phyloP scores from a whole-genome alignment of 176 grass and related monocot genomes.

The Zea mays region DNA sequence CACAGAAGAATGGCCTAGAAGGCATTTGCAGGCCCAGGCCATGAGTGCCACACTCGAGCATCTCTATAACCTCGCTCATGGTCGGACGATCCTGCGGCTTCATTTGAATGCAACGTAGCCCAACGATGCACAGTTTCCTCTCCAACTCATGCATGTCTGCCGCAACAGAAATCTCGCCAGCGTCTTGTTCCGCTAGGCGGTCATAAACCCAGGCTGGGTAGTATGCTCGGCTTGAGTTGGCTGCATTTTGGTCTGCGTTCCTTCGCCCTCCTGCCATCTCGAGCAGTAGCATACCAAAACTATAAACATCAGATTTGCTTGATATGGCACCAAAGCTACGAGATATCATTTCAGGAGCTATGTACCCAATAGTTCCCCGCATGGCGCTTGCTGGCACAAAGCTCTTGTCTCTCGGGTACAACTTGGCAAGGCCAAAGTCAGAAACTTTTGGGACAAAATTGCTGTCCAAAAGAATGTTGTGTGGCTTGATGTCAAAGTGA shows the following conservation, averaged over 20 bases:
- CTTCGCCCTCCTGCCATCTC: conserved; percentile 50
- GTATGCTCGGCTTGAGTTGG: conserved; percentile 37
- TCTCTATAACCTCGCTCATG: conserved; percentile 36
- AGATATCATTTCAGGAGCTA: conserved; percentile 47
- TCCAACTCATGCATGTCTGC: conserved; percentile 13
- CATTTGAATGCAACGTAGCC: conserved; percentile 47
- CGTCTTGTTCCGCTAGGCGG: conserved; percentile 8
- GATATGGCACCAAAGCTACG: conserved; percentile 48
- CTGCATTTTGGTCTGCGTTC: conserved; percentile 15
- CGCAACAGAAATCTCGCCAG: not conserved
- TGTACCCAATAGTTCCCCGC: conserved; percentile 53
- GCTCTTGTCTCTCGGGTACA: conserved; percentile 42
- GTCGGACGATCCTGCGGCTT: conserved; percentile 27
- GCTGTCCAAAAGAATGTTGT: conserved; percentile 38
- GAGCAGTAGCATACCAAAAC: conserved; percentile 55
- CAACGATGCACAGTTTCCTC: conserved; percentile 43
- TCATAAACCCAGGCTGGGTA: conserved; percentile 47
- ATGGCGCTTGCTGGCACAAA: conserved; percentile 23
- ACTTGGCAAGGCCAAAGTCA: conserved; percentile 52
- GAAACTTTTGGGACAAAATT: conserved; percentile 48
- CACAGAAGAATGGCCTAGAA: conserved; percentile 12
- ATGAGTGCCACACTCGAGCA: not conserved
- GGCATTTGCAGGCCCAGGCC: not conserved
- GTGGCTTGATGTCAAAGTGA: conserved; percentile 61
- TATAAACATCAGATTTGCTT: conserved; percentile 51